These are phyloP conservation scores for Colletotrichum truncatum DNA, from an alignment of 2,329 filamentous ascomycete genomes.

Conservation along the genomic window DNA sequence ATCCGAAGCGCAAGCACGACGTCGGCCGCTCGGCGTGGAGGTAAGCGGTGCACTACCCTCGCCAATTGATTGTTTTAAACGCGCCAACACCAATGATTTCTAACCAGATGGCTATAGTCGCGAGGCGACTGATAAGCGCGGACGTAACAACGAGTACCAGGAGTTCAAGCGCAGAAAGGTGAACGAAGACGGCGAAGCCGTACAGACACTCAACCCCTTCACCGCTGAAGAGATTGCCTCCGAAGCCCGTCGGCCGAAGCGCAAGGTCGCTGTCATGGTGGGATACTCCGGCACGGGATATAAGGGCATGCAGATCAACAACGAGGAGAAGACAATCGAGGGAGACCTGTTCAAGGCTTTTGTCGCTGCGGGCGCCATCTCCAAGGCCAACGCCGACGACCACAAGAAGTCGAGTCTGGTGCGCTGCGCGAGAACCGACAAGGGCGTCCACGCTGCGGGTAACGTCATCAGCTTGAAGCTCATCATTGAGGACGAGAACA, in stretches of 20 bases:
- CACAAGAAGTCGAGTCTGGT: slow-evolving; percentile 96
- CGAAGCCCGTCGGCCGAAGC: slow-evolving; percentile 89
- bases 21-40: slow-evolving; percentile 24
- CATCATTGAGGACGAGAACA: slow-evolving; percentile 89
- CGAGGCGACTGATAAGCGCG: slow-evolving; percentile 47
- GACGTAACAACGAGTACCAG: slow-evolving; percentile 49
- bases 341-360: slow-evolving; percentile 94
- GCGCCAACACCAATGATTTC: slow-evolving; percentile 28
- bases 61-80: neutral
- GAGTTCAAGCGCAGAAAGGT: slow-evolving; percentile 53
- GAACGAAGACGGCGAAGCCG: slow-evolving; percentile 41
- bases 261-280: slow-evolving; percentile 94
- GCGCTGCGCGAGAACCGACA: slow-evolving; percentile 94
- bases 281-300: slow-evolving; percentile 97
- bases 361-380: slow-evolving; percentile 89
- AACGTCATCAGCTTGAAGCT: slow-evolving; percentile 96
- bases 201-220: slow-evolving; percentile 55
- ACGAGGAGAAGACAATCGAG: slow-evolving; percentile 90
- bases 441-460: slow-evolving; percentile 94
- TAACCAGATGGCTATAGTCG: slow-evolving; percentile 48
- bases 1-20: slow-evolving; percentile 27
- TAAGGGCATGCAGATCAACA: slow-evolving; percentile 93
- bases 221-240: slow-evolving; percentile 84
- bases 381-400: slow-evolving; percentile 95
- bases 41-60: neutral